phyloP scores from a whole-genome alignment of 2,329 filamentous ascomycete genomes.

The Ophiosphaerella herpotricha region DNA sequence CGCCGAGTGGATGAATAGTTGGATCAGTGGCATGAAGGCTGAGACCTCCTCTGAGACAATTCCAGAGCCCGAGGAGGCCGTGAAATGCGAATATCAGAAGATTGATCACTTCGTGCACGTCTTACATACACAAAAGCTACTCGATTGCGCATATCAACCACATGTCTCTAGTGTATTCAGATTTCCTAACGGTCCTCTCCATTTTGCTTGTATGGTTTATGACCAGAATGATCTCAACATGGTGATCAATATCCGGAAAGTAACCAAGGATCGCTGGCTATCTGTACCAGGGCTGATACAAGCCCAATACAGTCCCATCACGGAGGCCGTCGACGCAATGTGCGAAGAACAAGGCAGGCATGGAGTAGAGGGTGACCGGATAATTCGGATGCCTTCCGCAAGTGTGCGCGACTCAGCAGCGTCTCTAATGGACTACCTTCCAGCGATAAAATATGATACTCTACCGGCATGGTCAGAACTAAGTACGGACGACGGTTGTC shows the following conservation, averaged over 20 bases:
- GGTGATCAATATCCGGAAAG: constrained; percentile 3
- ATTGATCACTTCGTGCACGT: constrained; percentile 4
- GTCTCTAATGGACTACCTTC: too few species aligned
- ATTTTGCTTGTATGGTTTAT: constrained; percentile 13
- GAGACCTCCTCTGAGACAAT: too few species aligned
- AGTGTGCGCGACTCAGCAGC: background rate
- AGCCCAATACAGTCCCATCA: background rate
- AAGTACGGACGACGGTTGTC: too few species aligned
- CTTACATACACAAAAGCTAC: background rate
- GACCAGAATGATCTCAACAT: constrained; percentile 3
- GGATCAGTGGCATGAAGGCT: too few species aligned
- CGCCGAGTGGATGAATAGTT: too few species aligned
- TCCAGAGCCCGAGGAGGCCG: too few species aligned
- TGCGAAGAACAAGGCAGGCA: background rate
- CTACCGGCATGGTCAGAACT: too few species aligned
- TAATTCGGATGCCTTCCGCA: too few species aligned
- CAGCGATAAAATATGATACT: too few species aligned
- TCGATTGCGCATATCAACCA: too few species aligned
- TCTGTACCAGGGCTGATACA: background rate
- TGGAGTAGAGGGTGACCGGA: background rate
- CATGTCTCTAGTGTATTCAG: background rate
- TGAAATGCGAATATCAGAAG: background rate
- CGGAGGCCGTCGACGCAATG: constrained; percentile 3
- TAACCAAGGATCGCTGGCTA: constrained; percentile 11
- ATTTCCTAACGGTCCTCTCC: constrained; percentile 7